phyloP scores from a whole-genome alignment of 1,284 basidiomycete species.

The Fomitopsis pinicola region DNA sequence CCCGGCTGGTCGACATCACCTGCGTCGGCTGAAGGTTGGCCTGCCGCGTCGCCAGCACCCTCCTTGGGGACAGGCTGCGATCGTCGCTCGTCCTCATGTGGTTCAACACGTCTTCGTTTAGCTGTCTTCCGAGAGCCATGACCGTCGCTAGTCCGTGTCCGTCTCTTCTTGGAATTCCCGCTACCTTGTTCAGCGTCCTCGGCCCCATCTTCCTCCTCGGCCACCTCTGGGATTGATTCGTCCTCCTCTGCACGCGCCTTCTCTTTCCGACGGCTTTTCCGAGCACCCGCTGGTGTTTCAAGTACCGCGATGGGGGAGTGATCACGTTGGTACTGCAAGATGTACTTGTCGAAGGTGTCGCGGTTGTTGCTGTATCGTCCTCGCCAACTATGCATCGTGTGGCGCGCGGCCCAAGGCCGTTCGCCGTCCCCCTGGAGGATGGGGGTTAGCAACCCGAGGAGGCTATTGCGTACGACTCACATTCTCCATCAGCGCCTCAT shows the following conservation, averaged over 20 bases:
- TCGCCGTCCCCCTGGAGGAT: not conserved
- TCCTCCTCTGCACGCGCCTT: not conserved
- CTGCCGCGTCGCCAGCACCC: not conserved
- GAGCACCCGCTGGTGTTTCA: not conserved
- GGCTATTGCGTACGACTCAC: conserved; percentile 4
- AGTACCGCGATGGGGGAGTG: not conserved
- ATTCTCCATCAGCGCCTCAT: conserved; percentile 39
- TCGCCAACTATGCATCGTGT: conserved; percentile 75
- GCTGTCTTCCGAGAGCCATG: too few species aligned
- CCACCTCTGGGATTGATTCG: not conserved
- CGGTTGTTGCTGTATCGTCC: conserved; percentile 72
- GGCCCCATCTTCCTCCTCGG: not conserved
- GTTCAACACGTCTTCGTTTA: not conserved
- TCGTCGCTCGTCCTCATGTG: not conserved
- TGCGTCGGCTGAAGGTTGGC: not conserved
- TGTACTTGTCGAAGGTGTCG: conserved; percentile 48
- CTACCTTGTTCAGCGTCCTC: conserved; percentile 2
- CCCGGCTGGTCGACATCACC: not conserved
- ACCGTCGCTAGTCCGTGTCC: not conserved
- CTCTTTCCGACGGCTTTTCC: not conserved
- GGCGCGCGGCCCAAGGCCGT: conserved; percentile 58
- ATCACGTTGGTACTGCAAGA: conserved; percentile 30
- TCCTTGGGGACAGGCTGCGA: not conserved
- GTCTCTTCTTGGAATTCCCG: not conserved
- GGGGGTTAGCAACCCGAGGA: not conserved